Evolutionary conservation across 768 basidiomycete genomes (phyloP).

Genomic region (Phaffia tasmanica): DNA sequence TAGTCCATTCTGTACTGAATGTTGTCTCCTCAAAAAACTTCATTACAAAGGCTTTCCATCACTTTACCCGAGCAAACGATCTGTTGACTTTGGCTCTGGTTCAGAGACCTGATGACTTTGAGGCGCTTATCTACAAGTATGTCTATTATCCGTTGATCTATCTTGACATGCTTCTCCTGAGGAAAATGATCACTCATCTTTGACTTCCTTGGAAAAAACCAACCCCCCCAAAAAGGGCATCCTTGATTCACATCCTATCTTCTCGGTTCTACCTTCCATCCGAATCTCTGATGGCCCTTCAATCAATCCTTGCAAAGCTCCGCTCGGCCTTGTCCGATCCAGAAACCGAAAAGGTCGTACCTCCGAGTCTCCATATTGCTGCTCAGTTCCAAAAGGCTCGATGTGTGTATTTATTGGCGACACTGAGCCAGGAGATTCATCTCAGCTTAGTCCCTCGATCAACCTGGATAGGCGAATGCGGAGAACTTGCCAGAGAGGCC

Average conservation of each 20-base stretch:
- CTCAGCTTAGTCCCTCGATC: slow-evolving; percentile 28
- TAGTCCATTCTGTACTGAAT: background rate
- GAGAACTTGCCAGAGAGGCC: slow-evolving; percentile 32
- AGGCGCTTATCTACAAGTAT: slow-evolving; percentile 32
- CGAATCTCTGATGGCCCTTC: slow-evolving; percentile 29
- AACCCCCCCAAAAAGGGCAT: slow-evolving; percentile 24
- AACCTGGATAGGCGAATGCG: slow-evolving; percentile 34
- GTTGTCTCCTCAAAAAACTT: background rate
- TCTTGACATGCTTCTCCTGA: too few species aligned
- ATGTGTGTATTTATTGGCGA: slow-evolving; percentile 30
- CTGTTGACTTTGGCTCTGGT: slow-evolving; percentile 31
- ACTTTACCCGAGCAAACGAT: slow-evolving; percentile 34
- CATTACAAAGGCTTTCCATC: slow-evolving; percentile 32
- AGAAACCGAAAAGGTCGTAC: background rate
- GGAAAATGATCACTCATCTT: too few species aligned
- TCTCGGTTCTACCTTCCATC: slow-evolving; percentile 32
- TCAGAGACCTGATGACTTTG: slow-evolving; percentile 28
- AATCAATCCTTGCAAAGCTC: slow-evolving; percentile 15
- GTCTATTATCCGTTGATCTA: background rate
- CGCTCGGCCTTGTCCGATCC: slow-evolving; percentile 20
- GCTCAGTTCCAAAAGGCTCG: slow-evolving; percentile 33
- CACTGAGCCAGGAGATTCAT: slow-evolving; percentile 32
- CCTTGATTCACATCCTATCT: slow-evolving; percentile 32
- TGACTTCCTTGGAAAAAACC: too few species aligned
- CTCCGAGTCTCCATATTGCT: slow-evolving; percentile 29